phyloP scores from a whole-genome alignment of 2,329 filamentous ascomycete genomes.

The Raffaelea deltoideospora region DNA sequence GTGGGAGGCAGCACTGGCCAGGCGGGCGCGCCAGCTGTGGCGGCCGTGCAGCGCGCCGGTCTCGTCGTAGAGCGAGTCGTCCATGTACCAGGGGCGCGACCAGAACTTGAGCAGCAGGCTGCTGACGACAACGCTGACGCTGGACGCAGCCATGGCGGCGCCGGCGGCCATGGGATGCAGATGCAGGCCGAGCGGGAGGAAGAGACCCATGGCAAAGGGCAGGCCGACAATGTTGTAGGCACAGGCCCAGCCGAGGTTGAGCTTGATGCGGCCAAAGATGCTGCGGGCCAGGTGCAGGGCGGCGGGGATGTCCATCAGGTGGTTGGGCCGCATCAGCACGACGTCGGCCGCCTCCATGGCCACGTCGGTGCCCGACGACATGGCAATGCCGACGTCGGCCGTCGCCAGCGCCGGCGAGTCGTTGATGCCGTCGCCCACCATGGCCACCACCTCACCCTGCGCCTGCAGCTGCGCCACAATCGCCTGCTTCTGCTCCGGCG shows the following conservation, averaged over 20 bases:
- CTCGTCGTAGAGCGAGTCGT: slow-evolving; percentile 48
- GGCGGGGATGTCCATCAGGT: slow-evolving; percentile 85
- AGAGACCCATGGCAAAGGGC: slow-evolving; percentile 93
- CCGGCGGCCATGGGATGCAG: slow-evolving; percentile 90
- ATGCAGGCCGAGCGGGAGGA: slow-evolving; percentile 75
- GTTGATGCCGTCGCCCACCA: slow-evolving; percentile 98
- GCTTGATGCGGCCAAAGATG: slow-evolving; percentile 85
- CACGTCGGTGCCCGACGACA: slow-evolving; percentile 85
- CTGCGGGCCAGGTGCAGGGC: slow-evolving; percentile 65
- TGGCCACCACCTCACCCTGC: slow-evolving; percentile 66
- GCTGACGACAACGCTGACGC: slow-evolving; percentile 76
- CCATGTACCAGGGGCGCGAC: slow-evolving; percentile 77
- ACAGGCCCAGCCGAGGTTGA: slow-evolving; percentile 87
- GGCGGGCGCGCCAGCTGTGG: slow-evolving; percentile 26
- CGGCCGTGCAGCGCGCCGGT: slow-evolving; percentile 24
- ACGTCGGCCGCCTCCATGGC: slow-evolving; percentile 96
- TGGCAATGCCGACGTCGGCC: slow-evolving; percentile 83
- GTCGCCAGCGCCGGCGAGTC: slow-evolving; percentile 91
- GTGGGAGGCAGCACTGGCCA: slow-evolving; percentile 25
- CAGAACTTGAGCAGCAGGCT: slow-evolving; percentile 77
- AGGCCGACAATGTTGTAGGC: slow-evolving; percentile 83
- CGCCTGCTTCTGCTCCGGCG: slow-evolving; percentile 77
- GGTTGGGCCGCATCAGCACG: slow-evolving; percentile 84
- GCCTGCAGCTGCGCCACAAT: slow-evolving; percentile 68
- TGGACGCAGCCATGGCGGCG: slow-evolving; percentile 83